Evolutionary conservation across 1,284 basidiomycete genomes (phyloP), one percentile per base, ranked within the genome.

Genomic region (Coriolopsis trogii): DNA sequence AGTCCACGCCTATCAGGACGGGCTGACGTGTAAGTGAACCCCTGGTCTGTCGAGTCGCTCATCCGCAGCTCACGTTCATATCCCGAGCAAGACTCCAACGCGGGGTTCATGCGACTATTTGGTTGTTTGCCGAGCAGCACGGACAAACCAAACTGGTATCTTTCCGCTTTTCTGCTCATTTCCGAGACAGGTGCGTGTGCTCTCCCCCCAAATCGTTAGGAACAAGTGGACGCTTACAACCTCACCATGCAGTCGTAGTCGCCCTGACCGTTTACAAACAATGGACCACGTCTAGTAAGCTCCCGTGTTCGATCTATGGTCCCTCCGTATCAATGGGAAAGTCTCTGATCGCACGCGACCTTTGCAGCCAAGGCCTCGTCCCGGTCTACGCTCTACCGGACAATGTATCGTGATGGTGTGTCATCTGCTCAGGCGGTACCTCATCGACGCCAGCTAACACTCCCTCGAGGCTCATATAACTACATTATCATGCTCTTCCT

Each of bases 331-430:
- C 20, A n/a, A n/a, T n/a, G n/a, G n/a, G n/a, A n/a, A n/a, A n/a
- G n/a, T n/a, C n/a, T n/a, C 16, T 47, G 10, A 46, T 7, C 9
- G 21, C 16, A 5, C 10, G 15, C 6, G 13, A 16, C 12, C 3
- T 44, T 2, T 37, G 7, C 44, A 28, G 30, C 31, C 21, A 33
- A 18, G 9, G 28, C 23, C 9, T 18, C 24, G 4, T 16, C 16
- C 4, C 50, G 50, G 2, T 52, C 50, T 8, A 23, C 30, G 18
- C 28, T 52, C 21, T 39, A 46, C 10, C 33, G 26, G 25, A 47
- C 34, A 6, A 52, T 47, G 50, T 52, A 47, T 33, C 50, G 50
- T 15, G 50, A 52, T 30, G 50, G 50, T 47, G 37, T 15, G 50
- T 18, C 6, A 3, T 2, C 2, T n/a, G 16, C 18, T 4, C 6